Evolutionary conservation across 306 rosid species (phyloP), one percentile per base, ranked within the genome.

Genomic region (Quercus variabilis): DNA sequence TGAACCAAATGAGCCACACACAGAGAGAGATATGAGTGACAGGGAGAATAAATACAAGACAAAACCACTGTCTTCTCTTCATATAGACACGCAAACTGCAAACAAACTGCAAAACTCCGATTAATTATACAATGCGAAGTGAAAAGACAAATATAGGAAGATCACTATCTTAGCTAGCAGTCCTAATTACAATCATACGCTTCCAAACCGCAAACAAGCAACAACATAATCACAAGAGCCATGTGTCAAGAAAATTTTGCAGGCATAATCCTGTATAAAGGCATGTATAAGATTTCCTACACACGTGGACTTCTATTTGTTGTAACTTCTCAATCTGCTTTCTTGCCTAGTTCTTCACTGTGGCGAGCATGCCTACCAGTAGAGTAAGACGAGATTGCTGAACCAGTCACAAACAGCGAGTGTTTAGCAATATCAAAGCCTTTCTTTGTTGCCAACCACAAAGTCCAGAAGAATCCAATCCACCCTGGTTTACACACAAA

Each of bases 391-490:
- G 97, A 82, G 78, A 92, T 59, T 55, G 85, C 90, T 4, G 97
- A 87, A 69, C 94, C 81, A 63, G 90, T 87, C 18, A 18, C 59
- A 1, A 67, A 82, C 60, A 94, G n/a, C 0, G 94, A 87, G 54
- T 68, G 85, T 76, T 80, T 89, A 8, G 92, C 98, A 20, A 94
- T 70, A 30, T 83, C 87, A 18, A 87, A 54, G 87, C 92, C 85
- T 84, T 86, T 92, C 69, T 72, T 82, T 52, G 80, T 71, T 76
- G 85, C 94, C 81, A 92, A 81, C 94, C 93, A 92, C 74, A 86
- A 14, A 17, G 78, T 23, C 68, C 76, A 91, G 58, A 90, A 86
- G 87, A 92, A 91, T 80, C 91, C 97, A 78, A 91, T 79, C 96
- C 96, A 94, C 57, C 97, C 98, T 94, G 82, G 30, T 3, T 67